phyloP scores from a whole-genome alignment of 306 rosid species.

The cucumber (Cucumis sativus) region Cucumber_9930_V3 NC_026657.2:10472501-10473000 shows the following conservation, averaged over 20 bases:
- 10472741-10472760: conserved; percentile 97
- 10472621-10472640: background rate
- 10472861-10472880: background rate
- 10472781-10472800: background rate
- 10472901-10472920: background rate
- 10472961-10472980: background rate
- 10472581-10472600: background rate
- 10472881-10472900: background rate
- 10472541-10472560: background rate
- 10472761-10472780: conserved; percentile 49
- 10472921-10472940: background rate
- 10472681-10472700: conserved; percentile 11
- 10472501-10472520: background rate
- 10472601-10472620: background rate
- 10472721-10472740: conserved; percentile 93
- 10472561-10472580: background rate
- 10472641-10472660: background rate
- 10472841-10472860: background rate
- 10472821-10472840: background rate
- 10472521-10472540: background rate
- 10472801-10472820: background rate
- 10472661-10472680: conserved; percentile 6
- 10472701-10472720: conserved; percentile 70
- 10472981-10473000: background rate
- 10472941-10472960: background rate